Evolutionary conservation across 1,284 basidiomycete species (phyloP).

Genomic region (Microbotryum scabiosae): DNA sequence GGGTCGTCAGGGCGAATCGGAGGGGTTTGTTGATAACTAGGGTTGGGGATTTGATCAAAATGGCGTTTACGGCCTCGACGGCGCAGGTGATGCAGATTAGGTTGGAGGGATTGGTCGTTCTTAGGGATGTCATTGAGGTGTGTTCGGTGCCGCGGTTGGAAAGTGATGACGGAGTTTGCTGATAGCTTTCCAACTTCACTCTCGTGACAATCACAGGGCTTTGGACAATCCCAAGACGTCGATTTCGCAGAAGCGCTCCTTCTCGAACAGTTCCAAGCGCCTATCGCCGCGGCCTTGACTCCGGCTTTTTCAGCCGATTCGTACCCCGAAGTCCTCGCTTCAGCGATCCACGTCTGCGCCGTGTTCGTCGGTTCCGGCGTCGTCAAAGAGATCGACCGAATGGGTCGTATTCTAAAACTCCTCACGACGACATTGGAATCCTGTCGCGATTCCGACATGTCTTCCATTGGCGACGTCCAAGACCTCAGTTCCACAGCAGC

Average conservation of each 20-base stretch:
- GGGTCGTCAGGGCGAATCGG: slow-evolving; percentile 36
- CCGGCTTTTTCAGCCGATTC: slow-evolving; percentile 92
- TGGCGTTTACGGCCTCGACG: slow-evolving; percentile 95
- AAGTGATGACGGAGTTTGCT: not conserved
- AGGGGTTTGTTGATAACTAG: slow-evolving; percentile 60
- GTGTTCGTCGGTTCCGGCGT: slow-evolving; percentile 94
- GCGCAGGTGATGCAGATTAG: slow-evolving; percentile 93
- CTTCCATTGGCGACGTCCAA: slow-evolving; percentile 76
- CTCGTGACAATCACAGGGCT: slow-evolving; percentile 51
- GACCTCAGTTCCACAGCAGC: slow-evolving; percentile 88
- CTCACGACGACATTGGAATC: slow-evolving; percentile 70
- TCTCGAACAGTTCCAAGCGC: slow-evolving; percentile 97
- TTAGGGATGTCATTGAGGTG: slow-evolving; percentile 88
- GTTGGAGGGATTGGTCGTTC: slow-evolving; percentile 78
- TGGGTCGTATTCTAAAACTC: slow-evolving; percentile 90
- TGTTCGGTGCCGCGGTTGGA: slow-evolving; percentile 17
- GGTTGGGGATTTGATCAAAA: slow-evolving; percentile 88
- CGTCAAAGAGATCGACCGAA: slow-evolving; percentile 75
- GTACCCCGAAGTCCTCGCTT: slow-evolving; percentile 87
- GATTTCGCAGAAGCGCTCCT: slow-evolving; percentile 84
- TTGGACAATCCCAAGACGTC: slow-evolving; percentile 77
- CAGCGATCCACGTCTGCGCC: slow-evolving; percentile 87
- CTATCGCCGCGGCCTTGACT: slow-evolving; percentile 94
- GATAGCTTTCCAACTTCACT: not conserved
- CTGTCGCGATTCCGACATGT: slow-evolving; percentile 73